Base-by-base conservation (phyloP, 2,329 filamentous ascomycete species). In the Trichophyton schoenleinii region DNA sequence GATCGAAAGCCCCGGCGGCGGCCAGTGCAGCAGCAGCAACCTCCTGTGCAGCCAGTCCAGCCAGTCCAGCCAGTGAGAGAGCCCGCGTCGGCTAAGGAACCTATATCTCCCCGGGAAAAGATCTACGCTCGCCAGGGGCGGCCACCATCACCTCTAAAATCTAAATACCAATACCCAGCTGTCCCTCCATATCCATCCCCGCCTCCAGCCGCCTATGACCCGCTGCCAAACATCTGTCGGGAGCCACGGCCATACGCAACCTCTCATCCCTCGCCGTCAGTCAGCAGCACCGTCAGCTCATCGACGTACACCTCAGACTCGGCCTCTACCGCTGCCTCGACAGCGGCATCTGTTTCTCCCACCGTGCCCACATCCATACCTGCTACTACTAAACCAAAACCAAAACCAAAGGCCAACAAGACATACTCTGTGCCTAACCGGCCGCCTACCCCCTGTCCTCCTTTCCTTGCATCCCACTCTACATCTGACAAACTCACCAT, bases 181-280 rank as follows among this genome's bases (percentile, higher is more conserved):
- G 34, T 38, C 2, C 49, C 49, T 8, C 28, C 13, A 1, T 20
- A 36, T 18, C 49, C 49, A 9, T 34, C 49, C 31, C 28, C 49
- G 15, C 7, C 49, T 7, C 28, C 25, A 11, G 13, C 28, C 3
- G 7, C 49, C 8, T 55, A 34, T 28, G 49, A 55, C 15, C 49
- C 49, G 34, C 28, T 55, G 13, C 49, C 49, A 20, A 55, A 34
- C 28, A 34, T 55, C 25, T 55, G 13, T 18, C 49, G 49, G 6
- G 28, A 55, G 28, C 49, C 49, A 55, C 49, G 49, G 28, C 49
- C 49, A 18, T 55, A 55, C 49, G 49, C 49, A 18, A 55, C 49
- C 9, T 34, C 28, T 11, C 28, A 20, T 8, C 49, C 49, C 4
- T 55, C 49, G 11, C 49, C 25, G 5, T 55, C 49, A 0, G 28